A percentile compares a stretch with the other conserved stretches of the same genome.
These are phyloP conservation scores for Eutrema japonicum DNA, from an alignment of 345 rosid genomes.

Conservation along the genomic window DNA sequence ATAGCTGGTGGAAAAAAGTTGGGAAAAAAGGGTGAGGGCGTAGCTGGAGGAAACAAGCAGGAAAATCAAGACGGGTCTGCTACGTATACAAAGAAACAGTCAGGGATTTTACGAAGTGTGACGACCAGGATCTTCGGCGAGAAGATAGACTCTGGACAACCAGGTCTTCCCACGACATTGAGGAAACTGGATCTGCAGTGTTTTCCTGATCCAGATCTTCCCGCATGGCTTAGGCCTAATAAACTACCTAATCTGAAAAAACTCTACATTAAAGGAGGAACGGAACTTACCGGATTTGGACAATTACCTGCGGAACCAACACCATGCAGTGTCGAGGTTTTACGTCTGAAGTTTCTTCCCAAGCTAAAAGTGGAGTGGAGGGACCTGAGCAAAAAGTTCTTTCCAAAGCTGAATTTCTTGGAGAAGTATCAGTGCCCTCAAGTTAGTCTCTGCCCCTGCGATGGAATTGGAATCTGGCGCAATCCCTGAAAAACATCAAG, in stretches of 20 bases:
- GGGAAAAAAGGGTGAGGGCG: too few relatives aligned
- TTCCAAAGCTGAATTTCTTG: slow-evolving; percentile 31
- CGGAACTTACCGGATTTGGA: slow-evolving; percentile 26
- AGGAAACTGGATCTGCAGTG: slow-evolving; percentile 52
- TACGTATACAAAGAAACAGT: too few relatives aligned
- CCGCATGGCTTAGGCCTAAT: slow-evolving; percentile 28
- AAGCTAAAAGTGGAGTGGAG: slow-evolving; percentile 44
- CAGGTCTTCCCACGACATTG: slow-evolving; percentile 26
- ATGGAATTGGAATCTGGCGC: slow-evolving; percentile 42
- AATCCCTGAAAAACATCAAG: not conserved
- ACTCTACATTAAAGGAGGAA: slow-evolving; percentile 51
- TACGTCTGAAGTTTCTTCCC: slow-evolving; percentile 42
- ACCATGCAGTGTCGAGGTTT: not conserved
- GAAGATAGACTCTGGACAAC: too few relatives aligned
- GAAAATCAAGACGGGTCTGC: too few relatives aligned
- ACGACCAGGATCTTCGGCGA: too few relatives aligned
- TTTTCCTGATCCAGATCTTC: slow-evolving; percentile 37
- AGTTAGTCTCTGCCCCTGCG: slow-evolving; percentile 43
- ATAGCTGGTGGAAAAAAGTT: too few relatives aligned
- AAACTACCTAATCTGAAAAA: slow-evolving; percentile 17
- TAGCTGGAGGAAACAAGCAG: too few relatives aligned
- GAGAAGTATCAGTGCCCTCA: slow-evolving; percentile 41
- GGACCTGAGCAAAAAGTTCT: slow-evolving; percentile 3
- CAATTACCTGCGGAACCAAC: not conserved
- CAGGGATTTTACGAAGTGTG: too few relatives aligned